Evolutionary conservation across 176 grass and related monocot species (phyloP).

Genomic region (Cymbopogon citratus): DNA sequence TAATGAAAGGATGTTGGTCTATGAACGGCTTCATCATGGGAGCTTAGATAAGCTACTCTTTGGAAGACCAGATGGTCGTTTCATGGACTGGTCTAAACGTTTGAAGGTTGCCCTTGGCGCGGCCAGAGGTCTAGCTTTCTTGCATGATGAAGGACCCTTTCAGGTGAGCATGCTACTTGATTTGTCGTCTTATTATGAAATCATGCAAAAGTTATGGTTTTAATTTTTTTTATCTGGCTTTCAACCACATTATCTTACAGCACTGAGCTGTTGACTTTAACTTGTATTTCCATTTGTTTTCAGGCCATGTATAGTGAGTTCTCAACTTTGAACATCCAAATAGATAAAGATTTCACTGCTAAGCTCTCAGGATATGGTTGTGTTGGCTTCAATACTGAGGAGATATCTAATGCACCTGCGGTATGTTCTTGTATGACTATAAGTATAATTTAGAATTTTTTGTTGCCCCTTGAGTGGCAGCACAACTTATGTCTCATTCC

Average conservation of each 20-base stretch:
- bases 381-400: constrained; percentile 53
- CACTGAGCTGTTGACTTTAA: background rate
- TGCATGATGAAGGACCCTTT: constrained; percentile 99
- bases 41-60: constrained; percentile 75
- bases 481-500: background rate
- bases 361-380: constrained; percentile 88
- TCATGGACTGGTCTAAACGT: constrained; percentile 83
- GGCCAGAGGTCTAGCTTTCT: constrained; percentile 85
- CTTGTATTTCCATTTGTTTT: constrained; percentile 3
- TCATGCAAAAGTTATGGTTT: background rate
- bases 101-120: constrained; percentile 84
- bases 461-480: background rate
- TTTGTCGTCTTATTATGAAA: background rate
- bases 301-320: constrained; percentile 97
- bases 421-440: constrained; percentile 43
- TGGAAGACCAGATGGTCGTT: constrained; percentile 71
- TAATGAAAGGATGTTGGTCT: constrained; percentile 79
- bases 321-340: constrained; percentile 82
- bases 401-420: constrained; percentile 44
- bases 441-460: background rate
- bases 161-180: constrained; percentile 43
- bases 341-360: constrained; percentile 95
- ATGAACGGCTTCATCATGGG: constrained; percentile 83
- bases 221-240: background rate
- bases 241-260: background rate